Evolutionary conservation across 2,329 filamentous ascomycete species (phyloP).

Genomic region (Calonectria honghensis): DNA sequence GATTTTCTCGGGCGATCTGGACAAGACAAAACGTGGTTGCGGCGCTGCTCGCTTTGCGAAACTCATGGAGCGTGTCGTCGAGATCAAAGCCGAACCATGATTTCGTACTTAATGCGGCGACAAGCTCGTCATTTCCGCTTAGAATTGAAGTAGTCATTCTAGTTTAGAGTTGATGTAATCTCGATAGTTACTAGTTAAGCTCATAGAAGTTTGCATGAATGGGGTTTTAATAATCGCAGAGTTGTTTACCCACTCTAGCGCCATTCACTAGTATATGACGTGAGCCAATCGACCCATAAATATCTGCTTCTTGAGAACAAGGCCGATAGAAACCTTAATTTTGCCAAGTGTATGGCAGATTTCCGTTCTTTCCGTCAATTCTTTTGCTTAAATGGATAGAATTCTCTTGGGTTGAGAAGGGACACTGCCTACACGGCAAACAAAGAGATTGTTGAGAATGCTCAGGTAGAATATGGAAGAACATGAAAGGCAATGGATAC

Average conservation of each 20-base stretch:
- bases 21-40: constrained; percentile 60
- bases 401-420: not conserved
- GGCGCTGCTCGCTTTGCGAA: constrained; percentile 61
- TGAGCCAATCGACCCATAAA: not conserved
- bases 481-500: not conserved
- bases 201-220: not conserved
- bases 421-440: not conserved
- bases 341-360: not conserved
- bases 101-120: constrained; percentile 37
- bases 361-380: not conserved
- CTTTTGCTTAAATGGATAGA: not conserved
- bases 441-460: not conserved
- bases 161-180: not conserved
- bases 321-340: not conserved
- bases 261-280: constrained; percentile 3
- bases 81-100: constrained; percentile 68
- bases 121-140: constrained; percentile 6
- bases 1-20: constrained; percentile 49
- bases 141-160: not conserved
- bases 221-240: not conserved
- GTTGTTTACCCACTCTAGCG: not conserved
- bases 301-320: not conserved
- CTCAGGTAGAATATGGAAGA: not conserved
- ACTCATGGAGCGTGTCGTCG: constrained; percentile 69
- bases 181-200: not conserved